These are phyloP conservation scores for Suillus tomentosus DNA, from an alignment of 768 basidiomycete genomes.

Conservation along the genomic window DNA sequence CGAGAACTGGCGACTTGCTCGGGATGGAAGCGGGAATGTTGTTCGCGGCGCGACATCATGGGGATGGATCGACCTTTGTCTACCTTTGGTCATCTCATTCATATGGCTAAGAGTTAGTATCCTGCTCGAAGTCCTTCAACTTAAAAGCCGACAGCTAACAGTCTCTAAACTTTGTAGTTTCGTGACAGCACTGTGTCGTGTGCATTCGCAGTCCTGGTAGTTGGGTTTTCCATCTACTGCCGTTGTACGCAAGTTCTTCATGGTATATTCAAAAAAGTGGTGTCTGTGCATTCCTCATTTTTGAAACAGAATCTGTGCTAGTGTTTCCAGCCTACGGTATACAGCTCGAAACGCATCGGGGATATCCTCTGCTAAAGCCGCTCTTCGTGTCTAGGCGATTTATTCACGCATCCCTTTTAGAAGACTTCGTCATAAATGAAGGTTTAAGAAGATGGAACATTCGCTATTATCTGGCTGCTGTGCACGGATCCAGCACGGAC, in stretches of 20 bases:
- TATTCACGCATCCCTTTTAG: constrained; percentile 54
- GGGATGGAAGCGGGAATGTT: constrained; percentile 40
- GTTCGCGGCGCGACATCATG: constrained; percentile 33
- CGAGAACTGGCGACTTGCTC: constrained; percentile 50
- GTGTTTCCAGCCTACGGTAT: constrained; percentile 68
- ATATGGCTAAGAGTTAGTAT: constrained; percentile 35
- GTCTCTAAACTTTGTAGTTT: constrained; percentile 20
- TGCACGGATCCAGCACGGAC: constrained; percentile 36
- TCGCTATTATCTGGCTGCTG: constrained; percentile 62
- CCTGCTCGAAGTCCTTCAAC: neutral
- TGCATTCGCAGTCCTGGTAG: constrained; percentile 17
- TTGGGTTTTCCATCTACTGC: constrained; percentile 31
- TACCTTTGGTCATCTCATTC: constrained; percentile 33
- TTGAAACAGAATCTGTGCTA: constrained; percentile 64
- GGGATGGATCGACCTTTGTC: constrained; percentile 40
- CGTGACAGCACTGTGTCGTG: constrained; percentile 17
- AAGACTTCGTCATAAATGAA: constrained; percentile 74
- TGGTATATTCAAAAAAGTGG: constrained; percentile 36
- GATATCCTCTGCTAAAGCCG: constrained; percentile 42
- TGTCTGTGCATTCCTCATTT: constrained; percentile 3
- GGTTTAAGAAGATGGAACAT: constrained; percentile 73
- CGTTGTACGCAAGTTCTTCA: constrained; percentile 49
- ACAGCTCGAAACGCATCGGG: constrained; percentile 72
- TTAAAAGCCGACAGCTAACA: constrained; percentile 16
- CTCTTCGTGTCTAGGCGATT: constrained; percentile 48